Evolutionary conservation across 2,329 filamentous ascomycete genomes (phyloP), one percentile per base, ranked within the genome.

Genomic region (Rutstroemia sp.): DNA sequence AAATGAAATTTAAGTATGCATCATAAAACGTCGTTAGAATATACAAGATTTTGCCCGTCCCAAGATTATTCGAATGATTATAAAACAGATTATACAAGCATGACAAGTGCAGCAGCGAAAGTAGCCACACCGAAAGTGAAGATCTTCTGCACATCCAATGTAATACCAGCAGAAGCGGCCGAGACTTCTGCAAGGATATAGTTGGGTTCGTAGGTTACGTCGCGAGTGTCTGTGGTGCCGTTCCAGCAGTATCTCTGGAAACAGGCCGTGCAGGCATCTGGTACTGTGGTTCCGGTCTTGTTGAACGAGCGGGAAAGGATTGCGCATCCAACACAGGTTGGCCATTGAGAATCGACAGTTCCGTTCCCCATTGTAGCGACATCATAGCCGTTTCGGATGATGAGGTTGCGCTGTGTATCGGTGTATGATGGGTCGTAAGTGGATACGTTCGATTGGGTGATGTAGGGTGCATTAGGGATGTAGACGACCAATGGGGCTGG

Each of bases 241-340:
- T 96, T 82, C 94, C 94, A 99, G 79, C 94, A 99, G 75, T 96
- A 96, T 19, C 76, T 72, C 12, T 76, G 63, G 71, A 96, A 97
- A 74, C 94, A 99, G 50, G 78, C 67, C 45, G 73, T 76, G 74
- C 94, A 99, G 9, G 81, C 82, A 0, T 79, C 76, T 0, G 92
- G 92, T 1, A 92, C 78, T 0, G 73, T 60, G 0, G 86, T 87
- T 17, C 78, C 76, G 0, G 89, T 92, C 50, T 89, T 80, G 59
- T 83, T 77, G 62, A 94, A 81, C 63, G 86, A 90, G 59, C 92
- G 82, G 53, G 80, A 82, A 16, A 97, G 78, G 40, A 95, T 84
- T 5, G 92, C 94, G 72, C 94, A 99, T 21, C 86, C 90, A 4
- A 96, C 87, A 65, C 92, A 99, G 1, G 83, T 78, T 0, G 87